Evolutionary conservation across 208 protist genomes (phyloP).

Genomic region (Wallacemonas collosoma): DNA sequence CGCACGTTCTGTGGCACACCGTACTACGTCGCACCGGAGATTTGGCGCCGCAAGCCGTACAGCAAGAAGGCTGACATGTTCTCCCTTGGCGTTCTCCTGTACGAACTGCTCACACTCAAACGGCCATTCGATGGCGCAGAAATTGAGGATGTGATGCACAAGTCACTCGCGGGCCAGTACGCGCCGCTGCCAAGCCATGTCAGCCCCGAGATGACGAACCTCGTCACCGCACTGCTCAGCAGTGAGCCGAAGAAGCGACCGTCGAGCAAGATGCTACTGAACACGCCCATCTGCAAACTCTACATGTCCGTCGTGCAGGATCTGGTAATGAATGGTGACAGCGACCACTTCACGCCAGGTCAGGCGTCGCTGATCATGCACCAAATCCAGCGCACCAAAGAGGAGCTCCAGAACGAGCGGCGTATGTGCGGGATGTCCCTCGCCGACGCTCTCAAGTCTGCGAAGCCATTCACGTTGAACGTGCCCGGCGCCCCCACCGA

Average conservation of each 20-base stretch:
- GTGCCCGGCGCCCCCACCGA: neutral
- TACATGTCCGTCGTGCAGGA: slow-evolving; percentile 24
- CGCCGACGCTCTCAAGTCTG: slow-evolving; percentile 7
- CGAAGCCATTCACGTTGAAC: slow-evolving; percentile 12
- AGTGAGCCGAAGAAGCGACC: slow-evolving; percentile 22
- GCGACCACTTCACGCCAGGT: slow-evolving; percentile 13
- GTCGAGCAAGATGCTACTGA: slow-evolving; percentile 22
- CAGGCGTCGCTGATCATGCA: slow-evolving; percentile 18
- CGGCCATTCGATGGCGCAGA: slow-evolving; percentile 66
- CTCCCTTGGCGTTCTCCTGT: slow-evolving; percentile 74
- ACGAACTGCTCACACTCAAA: slow-evolving; percentile 69
- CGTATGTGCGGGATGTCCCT: slow-evolving; percentile 12
- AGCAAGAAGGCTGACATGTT: slow-evolving; percentile 91
- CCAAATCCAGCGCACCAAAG: slow-evolving; percentile 21
- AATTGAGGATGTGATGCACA: slow-evolving; percentile 46
- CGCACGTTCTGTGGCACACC: slow-evolving; percentile 72
- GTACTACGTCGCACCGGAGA: slow-evolving; percentile 91
- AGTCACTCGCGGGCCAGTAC: slow-evolving; percentile 28
- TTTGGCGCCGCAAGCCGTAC: slow-evolving; percentile 84
- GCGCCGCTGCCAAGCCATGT: slow-evolving; percentile 22
- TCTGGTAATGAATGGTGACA: slow-evolving; percentile 11
- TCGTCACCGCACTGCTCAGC: slow-evolving; percentile 30
- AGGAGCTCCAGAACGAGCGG: slow-evolving; percentile 23
- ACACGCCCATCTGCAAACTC: slow-evolving; percentile 26
- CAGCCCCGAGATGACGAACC: slow-evolving; percentile 28